Percentiles rank a stretch among this genome's conserved stretches.
These are phyloP conservation scores for Rubia tinctorum DNA, from an alignment of 305 asterid species.

Conservation along the genomic window DNA sequence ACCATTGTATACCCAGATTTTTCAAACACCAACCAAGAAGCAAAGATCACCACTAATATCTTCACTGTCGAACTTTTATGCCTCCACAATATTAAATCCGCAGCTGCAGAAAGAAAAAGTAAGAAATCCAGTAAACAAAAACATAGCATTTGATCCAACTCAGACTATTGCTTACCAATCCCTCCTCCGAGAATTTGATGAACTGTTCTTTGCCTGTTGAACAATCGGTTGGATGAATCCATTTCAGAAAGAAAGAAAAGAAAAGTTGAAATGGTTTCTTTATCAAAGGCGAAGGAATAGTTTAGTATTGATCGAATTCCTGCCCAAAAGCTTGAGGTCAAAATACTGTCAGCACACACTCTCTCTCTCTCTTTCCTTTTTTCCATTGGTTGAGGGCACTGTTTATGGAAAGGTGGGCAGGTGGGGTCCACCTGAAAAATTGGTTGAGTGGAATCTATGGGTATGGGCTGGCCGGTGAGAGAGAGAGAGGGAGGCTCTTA, in stretches of 20 bases:
- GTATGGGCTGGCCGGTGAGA: constrained; percentile 5
- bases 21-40: constrained; percentile 86
- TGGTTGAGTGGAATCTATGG: background rate
- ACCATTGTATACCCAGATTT: constrained; percentile 71
- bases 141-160: background rate
- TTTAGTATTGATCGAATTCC: constrained; percentile 28
- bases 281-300: constrained; percentile 13
- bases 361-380: constrained; percentile 9
- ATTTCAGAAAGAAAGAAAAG: constrained; percentile 26
- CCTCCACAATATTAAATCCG: constrained; percentile 91
- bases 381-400: background rate
- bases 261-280: constrained; percentile 26
- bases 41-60: constrained; percentile 48
- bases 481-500: background rate
- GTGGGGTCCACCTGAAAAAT: constrained; percentile 19
- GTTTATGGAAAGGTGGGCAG: constrained; percentile 11
- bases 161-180: constrained; percentile 46
- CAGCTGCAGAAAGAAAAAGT: constrained; percentile 46
- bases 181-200: constrained; percentile 84
- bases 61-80: constrained; percentile 45
- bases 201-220: constrained; percentile 50
- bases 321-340: constrained; percentile 33
- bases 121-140: background rate
- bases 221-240: constrained; percentile 51
- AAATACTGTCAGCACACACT: constrained; percentile 23